A percentile compares a stretch with the other conserved stretches of the same genome.
These are phyloP conservation scores for Colletotrichum salicis DNA, from an alignment of 2,329 filamentous ascomycete species.

Conservation along the genomic window DNA sequence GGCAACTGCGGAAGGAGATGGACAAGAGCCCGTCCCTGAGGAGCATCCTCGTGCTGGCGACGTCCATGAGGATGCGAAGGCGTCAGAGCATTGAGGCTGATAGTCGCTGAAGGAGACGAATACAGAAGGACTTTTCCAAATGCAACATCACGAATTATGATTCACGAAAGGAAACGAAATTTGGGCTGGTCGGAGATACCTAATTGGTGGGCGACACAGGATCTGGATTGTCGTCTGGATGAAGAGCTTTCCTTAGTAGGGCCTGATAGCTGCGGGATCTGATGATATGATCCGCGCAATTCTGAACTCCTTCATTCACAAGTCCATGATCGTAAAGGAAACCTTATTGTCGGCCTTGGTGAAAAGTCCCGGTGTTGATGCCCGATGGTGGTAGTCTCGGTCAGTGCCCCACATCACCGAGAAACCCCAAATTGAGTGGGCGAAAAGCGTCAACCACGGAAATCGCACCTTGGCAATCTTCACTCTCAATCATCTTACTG, in stretches of 20 bases:
- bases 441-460: conserved; percentile 26
- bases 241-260: not conserved
- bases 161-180: not conserved
- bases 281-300: not conserved
- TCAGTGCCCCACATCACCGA: conserved; percentile 33
- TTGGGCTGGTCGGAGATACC: not conserved
- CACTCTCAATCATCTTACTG: not conserved
- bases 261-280: not conserved
- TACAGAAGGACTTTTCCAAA: not conserved
- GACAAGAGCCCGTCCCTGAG: not conserved
- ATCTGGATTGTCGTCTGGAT: not conserved
- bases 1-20: not conserved
- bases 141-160: conserved; percentile 17
- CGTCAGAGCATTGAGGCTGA: not conserved
- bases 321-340: not conserved
- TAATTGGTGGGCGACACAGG: not conserved
- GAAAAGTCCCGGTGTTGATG: not conserved
- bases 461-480: not conserved
- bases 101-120: not conserved
- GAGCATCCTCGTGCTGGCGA: not conserved
- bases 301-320: not conserved
- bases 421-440: conserved; percentile 22
- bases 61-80: not conserved
- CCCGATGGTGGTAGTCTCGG: conserved; percentile 1
- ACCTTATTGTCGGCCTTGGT: not conserved